Base-by-base conservation (phyloP, 1,284 basidiomycete species). In the Austroboletus novae-zelandiae region DNA sequence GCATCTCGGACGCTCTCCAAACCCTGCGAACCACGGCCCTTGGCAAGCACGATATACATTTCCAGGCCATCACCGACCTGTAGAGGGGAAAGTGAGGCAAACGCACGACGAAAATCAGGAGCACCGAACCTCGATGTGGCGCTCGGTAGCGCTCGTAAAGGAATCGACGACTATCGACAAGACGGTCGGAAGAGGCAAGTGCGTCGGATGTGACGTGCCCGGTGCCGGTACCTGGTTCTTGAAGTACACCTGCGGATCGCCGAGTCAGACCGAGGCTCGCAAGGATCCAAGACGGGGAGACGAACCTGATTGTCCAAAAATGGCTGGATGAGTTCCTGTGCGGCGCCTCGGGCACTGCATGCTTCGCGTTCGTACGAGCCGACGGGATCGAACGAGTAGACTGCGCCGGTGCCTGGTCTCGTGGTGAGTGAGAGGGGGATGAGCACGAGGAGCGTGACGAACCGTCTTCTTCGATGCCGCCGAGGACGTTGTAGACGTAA, bases 351-450 rank as follows among this genome's bases (percentile, higher is more conserved):
- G 34, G 93, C 93, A 58, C 94, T 86, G 74, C 94, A 97, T 39
- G 90, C 84, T 73, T 96, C 92, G 55, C 94, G 89, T 71, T 97
- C 94, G 71, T 97, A 98, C 47, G 89, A 93, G 40, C 94, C 94
- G 31, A 97, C 92, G 32, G 94, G 94, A 72, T 98, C 94, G 70
- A 96, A 98, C 23, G 93, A 96, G 76, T 98, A 98, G 17, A 98
- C 94, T 4, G 94, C 92, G 34, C 94, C 94, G 37, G 91, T 84
- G 35, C 93, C 93, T 93, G 68, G 18, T 8, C 44, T 34, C 41
- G 32, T 44, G 44, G 30, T 18, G 30, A 56, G 52, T 57, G 52
- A 50, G 46, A 40, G 56, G 30, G 47, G 42, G 45, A 17, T 44
- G 43, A 39, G 31, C 43, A 51, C 25, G 37, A 42, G 35, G 43